Percentiles rank a stretch among this genome's conserved stretches.
phyloP scores from a whole-genome alignment of 2,329 filamentous ascomycete genomes.

The Camillea tinctor region DNA sequence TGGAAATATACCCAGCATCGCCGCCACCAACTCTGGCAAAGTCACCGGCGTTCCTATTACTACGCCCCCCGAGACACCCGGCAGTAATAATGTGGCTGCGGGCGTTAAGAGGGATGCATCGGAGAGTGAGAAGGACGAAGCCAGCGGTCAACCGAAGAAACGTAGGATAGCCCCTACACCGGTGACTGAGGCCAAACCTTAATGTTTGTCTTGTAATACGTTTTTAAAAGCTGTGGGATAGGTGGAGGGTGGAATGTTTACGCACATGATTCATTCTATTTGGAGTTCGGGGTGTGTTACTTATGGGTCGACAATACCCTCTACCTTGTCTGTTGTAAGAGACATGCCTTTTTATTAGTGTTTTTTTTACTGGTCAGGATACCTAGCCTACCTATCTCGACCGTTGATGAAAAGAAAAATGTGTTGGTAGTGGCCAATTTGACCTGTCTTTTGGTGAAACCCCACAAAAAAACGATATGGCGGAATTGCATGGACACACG shows the following conservation, averaged over 20 bases:
- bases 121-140: slow-evolving; percentile 54
- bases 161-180: slow-evolving; percentile 68
- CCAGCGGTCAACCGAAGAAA: slow-evolving; percentile 58
- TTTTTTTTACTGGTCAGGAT: slow-evolving; percentile 5
- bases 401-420: not conserved
- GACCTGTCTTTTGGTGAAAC: not conserved
- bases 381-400: slow-evolving; percentile 6
- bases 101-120: slow-evolving; percentile 58
- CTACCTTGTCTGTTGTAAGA: not conserved
- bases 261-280: slow-evolving; percentile 7
- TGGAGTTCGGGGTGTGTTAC: slow-evolving; percentile 12
- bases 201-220: not conserved
- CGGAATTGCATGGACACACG: not conserved
- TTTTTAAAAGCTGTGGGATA: not conserved
- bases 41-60: slow-evolving; percentile 69
- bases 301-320: not conserved
- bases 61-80: slow-evolving; percentile 88
- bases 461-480: not conserved
- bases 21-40: slow-evolving; percentile 68
- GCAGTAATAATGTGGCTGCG: slow-evolving; percentile 47
- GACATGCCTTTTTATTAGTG: not conserved
- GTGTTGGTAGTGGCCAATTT: not conserved
- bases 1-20: slow-evolving; percentile 73
- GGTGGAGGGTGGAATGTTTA: not conserved
- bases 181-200: slow-evolving; percentile 36